Evolutionary conservation across 164 flowering plant genomes (phyloP), one percentile per base, ranked within the genome.

Genomic region (Amborella trichopoda): DNA sequence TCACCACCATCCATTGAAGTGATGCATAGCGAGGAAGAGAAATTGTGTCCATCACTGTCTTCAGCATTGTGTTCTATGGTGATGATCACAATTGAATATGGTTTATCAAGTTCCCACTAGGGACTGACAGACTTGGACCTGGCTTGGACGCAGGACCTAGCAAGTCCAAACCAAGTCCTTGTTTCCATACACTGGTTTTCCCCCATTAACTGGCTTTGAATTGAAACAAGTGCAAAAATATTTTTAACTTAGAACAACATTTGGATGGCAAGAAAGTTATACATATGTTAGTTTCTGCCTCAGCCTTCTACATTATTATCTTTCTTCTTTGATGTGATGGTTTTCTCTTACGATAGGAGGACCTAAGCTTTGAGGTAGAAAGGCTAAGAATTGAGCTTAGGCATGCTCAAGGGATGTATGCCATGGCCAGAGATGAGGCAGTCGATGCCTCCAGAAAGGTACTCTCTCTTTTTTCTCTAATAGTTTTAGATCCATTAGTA

Each of bases 341-440:
- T n/a, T n/a, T 14, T 37, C 41, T 37, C 41, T n/a, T 37, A 21
- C 19, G 57, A 58, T 84, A 85, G 96, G 60, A 24, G 11, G 56
- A 73, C 49, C 22, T 75, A 18, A 55, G 62, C 55, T 59, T 74
- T 53, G 97, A 90, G 74, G 66, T 90, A 36, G 95, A 90, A 63
- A 82, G 68, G 62, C 64, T 89, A 56, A 78, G 76, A 59, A 64
- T 68, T 54, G 90, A 85, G 63, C 85, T 89, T 27, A 74, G 83
- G 64, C 94, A 85, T 68, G 67, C 52, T 34, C 72, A 63, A 52
- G 90, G 83, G 58, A 74, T 89, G 78, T 78, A 67, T 56, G 75
- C 83, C 28, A 28, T 77, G 21, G 90, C 94, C 48, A 83, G 79
- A 62, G 68, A 60, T 47, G 97, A 89, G 71, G 67, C 70, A 26